Evolutionary conservation across 768 basidiomycete species (phyloP).

Genomic region (Lactifluus hygrophoroides): DNA sequence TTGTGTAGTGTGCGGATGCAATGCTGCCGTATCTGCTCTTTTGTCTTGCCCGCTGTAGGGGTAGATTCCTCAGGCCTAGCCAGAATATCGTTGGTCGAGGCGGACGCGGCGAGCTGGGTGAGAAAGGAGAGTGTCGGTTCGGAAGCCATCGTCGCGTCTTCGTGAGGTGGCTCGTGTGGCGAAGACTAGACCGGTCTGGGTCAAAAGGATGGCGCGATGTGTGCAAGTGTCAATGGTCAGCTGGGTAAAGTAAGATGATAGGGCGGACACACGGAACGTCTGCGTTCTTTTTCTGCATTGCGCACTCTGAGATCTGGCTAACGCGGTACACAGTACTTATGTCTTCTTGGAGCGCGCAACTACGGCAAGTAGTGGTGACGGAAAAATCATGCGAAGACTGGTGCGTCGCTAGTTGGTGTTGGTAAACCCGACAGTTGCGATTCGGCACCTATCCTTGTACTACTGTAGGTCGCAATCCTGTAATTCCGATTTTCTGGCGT

Average conservation of each 20-base stretch:
- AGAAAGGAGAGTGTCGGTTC: constrained; percentile 62
- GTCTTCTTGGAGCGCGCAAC: too few species aligned
- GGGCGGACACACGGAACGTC: constrained; percentile 35
- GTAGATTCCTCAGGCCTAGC: constrained; percentile 27
- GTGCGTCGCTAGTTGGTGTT: too few species aligned
- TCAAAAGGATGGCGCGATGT: neutral
- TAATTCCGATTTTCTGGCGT: too few species aligned
- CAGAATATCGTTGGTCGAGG: constrained; percentile 27
- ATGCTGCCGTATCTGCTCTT: constrained; percentile 60
- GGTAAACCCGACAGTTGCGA: too few species aligned
- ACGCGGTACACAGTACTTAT: constrained; percentile 77
- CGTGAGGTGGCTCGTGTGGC: constrained; percentile 19
- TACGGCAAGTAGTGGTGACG: too few species aligned
- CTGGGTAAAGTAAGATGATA: constrained; percentile 9
- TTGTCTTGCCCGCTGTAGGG: constrained; percentile 38
- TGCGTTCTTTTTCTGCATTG: constrained; percentile 42
- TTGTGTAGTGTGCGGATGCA: constrained; percentile 78
- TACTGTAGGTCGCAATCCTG: too few species aligned
- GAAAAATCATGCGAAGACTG: too few species aligned
- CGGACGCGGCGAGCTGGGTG: constrained; percentile 37
- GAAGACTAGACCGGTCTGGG: neutral
- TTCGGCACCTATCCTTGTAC: too few species aligned
- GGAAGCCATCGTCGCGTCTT: constrained; percentile 65
- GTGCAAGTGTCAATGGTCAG: neutral
- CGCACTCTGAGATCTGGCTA: constrained; percentile 63